Evolutionary conservation across 2,329 filamentous ascomycete genomes (phyloP).

Genomic region (Elsinoe ampelina): DNA sequence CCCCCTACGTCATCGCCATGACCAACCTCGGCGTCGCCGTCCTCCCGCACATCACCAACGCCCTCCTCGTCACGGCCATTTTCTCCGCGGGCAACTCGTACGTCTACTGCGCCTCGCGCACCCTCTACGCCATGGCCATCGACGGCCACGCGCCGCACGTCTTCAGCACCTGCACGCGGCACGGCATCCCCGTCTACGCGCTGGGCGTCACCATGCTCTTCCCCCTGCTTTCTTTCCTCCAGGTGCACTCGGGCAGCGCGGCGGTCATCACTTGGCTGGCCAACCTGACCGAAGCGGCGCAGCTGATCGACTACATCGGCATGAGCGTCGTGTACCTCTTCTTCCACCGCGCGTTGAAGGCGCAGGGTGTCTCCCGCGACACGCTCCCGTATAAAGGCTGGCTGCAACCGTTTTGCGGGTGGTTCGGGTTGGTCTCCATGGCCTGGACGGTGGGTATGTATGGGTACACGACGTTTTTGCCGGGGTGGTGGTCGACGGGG

Average conservation of each 20-base stretch:
- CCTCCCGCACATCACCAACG: conserved; percentile 32
- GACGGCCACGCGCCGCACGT: conserved; percentile 46
- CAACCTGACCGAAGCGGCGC: conserved; percentile 48
- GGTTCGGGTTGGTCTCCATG: conserved; percentile 18
- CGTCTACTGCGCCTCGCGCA: conserved; percentile 45
- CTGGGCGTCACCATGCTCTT: conserved; percentile 41
- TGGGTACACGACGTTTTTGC: conserved; percentile 36
- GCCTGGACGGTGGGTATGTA: conserved; percentile 35
- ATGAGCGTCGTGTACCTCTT: conserved; percentile 47
- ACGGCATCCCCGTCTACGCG: conserved; percentile 53
- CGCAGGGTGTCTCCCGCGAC: conserved; percentile 40
- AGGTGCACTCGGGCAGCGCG: conserved; percentile 24
- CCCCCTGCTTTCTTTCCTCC: conserved; percentile 28
- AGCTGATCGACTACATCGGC: conserved; percentile 52
- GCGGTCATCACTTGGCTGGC: conserved; percentile 34
- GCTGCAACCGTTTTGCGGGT: conserved; percentile 48
- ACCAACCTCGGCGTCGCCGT: conserved; percentile 35
- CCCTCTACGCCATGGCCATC: conserved; percentile 44
- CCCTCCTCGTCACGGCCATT: conserved; percentile 41
- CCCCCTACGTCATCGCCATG: conserved; percentile 28
- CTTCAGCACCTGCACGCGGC: conserved; percentile 49
- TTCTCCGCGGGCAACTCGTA: conserved; percentile 50
- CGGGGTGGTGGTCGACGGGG: not conserved
- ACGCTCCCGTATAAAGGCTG: conserved; percentile 41
- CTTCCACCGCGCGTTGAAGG: conserved; percentile 44